A percentile compares a stretch with the other conserved stretches of the same genome.
Conservation (phyloP, 306 rosid species). For the Prosopis cineraria region DNA sequence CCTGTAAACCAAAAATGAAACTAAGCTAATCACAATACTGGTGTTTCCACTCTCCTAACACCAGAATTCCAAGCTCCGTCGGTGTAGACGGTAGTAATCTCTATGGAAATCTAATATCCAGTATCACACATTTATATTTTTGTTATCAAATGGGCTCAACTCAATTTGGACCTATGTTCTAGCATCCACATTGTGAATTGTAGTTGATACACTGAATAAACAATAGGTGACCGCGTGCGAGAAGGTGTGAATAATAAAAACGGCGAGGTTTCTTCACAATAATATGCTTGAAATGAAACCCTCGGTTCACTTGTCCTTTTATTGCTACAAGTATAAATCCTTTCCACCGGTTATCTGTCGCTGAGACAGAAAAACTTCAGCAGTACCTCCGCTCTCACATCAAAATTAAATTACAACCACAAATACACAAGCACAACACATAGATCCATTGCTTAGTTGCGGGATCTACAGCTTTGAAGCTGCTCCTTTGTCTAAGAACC, state of each 20-base stretch:
- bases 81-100: too few relatives aligned
- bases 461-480: conserved; percentile 59
- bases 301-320: conserved; percentile 29
- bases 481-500: conserved; percentile 73
- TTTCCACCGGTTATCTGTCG: conserved; percentile 14
- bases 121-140: too few relatives aligned
- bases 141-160: too few relatives aligned
- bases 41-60: too few relatives aligned
- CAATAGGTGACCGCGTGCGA: background rate
- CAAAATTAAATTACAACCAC: background rate
- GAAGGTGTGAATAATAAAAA: background rate
- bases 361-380: conserved; percentile 29
- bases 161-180: background rate
- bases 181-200: background rate
- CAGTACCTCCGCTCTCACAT: background rate
- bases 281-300: background rate
- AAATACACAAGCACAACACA: background rate
- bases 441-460: background rate
- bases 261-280: background rate
- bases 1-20: too few relatives aligned
- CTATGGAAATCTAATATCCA: too few relatives aligned
- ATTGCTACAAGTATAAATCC: conserved; percentile 28
- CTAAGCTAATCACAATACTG: too few relatives aligned
- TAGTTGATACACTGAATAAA: background rate
- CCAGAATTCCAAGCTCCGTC: too few relatives aligned